A percentile compares a stretch with the other conserved stretches of the same genome.
These are phyloP conservation scores for Gorgonomyces haynaldii DNA, from an alignment of 192 early-diverging fungal genomes.

Conservation along the genomic window DNA sequence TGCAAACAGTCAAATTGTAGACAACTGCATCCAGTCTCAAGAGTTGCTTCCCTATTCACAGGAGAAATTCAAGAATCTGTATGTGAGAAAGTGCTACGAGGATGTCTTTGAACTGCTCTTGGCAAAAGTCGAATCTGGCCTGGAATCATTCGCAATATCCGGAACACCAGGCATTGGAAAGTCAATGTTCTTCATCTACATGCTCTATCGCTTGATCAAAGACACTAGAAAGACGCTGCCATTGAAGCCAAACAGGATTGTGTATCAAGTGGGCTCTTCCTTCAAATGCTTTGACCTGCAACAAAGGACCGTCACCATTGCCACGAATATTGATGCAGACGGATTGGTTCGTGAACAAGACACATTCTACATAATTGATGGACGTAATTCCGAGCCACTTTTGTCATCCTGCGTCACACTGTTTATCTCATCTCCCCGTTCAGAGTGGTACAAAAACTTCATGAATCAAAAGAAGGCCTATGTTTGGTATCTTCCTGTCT, in stretches of 20 bases:
- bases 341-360: slow-evolving; percentile 7
- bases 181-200: slow-evolving; percentile 18
- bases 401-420: slow-evolving; percentile 8
- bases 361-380: slow-evolving; percentile 17
- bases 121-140: not conserved
- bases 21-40: slow-evolving; percentile 10
- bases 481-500: slow-evolving; percentile 12
- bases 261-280: no score
- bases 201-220: slow-evolving; percentile 14
- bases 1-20: slow-evolving; percentile 5
- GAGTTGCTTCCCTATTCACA: slow-evolving; percentile 16
- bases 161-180: slow-evolving; percentile 20
- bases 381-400: slow-evolving; percentile 9
- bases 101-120: slow-evolving; percentile 17
- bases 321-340: slow-evolving; percentile 3
- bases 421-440: slow-evolving; percentile 14
- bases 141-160: slow-evolving; percentile 16
- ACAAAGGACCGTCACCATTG: no score
- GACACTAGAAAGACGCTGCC: slow-evolving; percentile 7
- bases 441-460: slow-evolving; percentile 13
- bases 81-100: slow-evolving; percentile 18
- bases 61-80: slow-evolving; percentile 11
- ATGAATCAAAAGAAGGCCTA: slow-evolving; percentile 10
- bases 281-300: no score
- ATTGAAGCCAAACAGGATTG: slow-evolving; percentile 5